phyloP scores from a whole-genome alignment of 108 stramenopile species.

The Discostella stelligeroides region DNA sequence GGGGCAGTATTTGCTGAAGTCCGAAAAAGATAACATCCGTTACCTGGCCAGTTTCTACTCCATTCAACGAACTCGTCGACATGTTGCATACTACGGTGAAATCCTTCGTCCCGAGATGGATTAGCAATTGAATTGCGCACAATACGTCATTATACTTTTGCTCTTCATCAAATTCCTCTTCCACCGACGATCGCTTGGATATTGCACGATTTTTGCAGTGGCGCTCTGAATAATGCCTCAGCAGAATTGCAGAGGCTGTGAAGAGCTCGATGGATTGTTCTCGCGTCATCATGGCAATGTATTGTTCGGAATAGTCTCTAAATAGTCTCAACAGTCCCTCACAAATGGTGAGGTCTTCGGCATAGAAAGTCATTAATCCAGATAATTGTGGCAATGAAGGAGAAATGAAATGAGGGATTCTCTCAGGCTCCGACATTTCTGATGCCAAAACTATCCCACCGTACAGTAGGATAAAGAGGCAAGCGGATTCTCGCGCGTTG shows the following conservation, averaged over 20 bases:
- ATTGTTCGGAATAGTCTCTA: conserved; percentile 83
- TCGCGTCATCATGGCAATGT: conserved; percentile 67
- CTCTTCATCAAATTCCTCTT: conserved; percentile 69
- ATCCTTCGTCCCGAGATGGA: conserved; percentile 86
- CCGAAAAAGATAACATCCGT: conserved; percentile 89
- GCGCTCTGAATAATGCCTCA: conserved; percentile 71
- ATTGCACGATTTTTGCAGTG: conserved; percentile 67
- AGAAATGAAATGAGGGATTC: conserved; percentile 78
- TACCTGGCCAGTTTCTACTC: conserved; percentile 72
- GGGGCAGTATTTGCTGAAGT: conserved; percentile 81
- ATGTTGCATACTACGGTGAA: conserved; percentile 67
- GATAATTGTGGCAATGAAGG: conserved; percentile 75
- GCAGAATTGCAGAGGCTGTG: conserved; percentile 64
- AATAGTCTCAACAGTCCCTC: conserved; percentile 72
- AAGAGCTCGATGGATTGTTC: conserved; percentile 71
- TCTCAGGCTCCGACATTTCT: conserved; percentile 74
- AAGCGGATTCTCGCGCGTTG: conserved; percentile 70
- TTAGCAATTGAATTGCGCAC: conserved; percentile 82
- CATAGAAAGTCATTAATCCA: conserved; percentile 76
- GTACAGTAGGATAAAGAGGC: conserved; percentile 75
- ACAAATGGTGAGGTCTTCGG: conserved; percentile 77
- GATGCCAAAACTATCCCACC: conserved; percentile 75
- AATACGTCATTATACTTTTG: conserved; percentile 85
- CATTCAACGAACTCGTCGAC: conserved; percentile 31
- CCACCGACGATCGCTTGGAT: conserved; percentile 34